These are phyloP conservation scores for Onygenales sp. DNA, from an alignment of 2,329 filamentous ascomycete genomes.

Conservation along the genomic window DNA sequence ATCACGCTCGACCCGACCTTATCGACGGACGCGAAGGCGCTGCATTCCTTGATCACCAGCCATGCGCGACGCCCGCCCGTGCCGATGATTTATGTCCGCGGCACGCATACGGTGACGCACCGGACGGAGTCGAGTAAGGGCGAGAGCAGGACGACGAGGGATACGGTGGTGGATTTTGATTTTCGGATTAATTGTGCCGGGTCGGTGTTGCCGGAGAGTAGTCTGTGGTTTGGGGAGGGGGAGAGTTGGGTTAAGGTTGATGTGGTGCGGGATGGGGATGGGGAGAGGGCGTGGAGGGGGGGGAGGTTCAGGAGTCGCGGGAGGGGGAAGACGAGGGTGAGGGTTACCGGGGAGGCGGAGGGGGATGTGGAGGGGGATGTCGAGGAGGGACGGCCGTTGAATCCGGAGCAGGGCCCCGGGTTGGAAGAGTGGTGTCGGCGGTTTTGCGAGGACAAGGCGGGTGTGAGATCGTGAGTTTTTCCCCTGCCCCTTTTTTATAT, in stretches of 20 bases:
- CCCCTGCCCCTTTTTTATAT: neutral
- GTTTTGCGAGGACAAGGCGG: slow-evolving; percentile 25
- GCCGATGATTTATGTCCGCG: slow-evolving; percentile 44
- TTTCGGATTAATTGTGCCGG: slow-evolving; percentile 18
- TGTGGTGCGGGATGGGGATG: slow-evolving; percentile 17
- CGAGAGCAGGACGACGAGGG: slow-evolving; percentile 5
- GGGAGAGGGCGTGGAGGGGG: slow-evolving; percentile 18
- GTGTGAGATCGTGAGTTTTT: slow-evolving; percentile 27
- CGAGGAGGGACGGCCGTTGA: slow-evolving; percentile 9
- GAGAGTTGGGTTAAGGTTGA: slow-evolving; percentile 8
- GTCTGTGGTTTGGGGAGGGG: neutral
- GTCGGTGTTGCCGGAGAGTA: slow-evolving; percentile 12
- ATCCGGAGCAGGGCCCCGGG: slow-evolving; percentile 12
- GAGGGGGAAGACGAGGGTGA: slow-evolving; percentile 4
- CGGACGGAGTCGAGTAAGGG: slow-evolving; percentile 11
- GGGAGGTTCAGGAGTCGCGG: slow-evolving; percentile 12
- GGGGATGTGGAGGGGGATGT: slow-evolving; percentile 4
- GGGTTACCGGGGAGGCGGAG: neutral
- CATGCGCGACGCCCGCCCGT: slow-evolving; percentile 44
- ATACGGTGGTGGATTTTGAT: slow-evolving; percentile 21
- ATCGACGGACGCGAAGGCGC: slow-evolving; percentile 34
- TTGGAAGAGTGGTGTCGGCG: slow-evolving; percentile 24
- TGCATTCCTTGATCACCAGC: slow-evolving; percentile 37
- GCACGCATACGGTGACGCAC: slow-evolving; percentile 41
- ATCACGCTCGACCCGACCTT: slow-evolving; percentile 34